Evolutionary conservation across 768 basidiomycete genomes (phyloP), one percentile per base, ranked within the genome.

Genomic region (Tylopilus sp.): DNA sequence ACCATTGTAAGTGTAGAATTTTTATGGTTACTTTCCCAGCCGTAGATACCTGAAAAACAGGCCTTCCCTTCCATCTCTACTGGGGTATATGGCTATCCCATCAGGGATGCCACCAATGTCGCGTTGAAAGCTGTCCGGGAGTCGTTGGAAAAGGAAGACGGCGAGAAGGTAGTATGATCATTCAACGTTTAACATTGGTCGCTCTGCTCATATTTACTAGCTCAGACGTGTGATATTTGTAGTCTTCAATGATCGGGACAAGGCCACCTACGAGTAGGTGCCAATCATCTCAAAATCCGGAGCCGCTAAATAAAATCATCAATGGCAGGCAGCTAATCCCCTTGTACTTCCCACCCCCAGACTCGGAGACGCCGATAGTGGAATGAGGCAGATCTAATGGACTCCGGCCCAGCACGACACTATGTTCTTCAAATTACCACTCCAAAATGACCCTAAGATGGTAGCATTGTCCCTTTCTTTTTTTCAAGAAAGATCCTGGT

Each of bases 61-160:
- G 88, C 88, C 4, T 91, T 92, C 57, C 85, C 86, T 6, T 84
- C 81, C 6, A 81, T 93, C 45, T 91, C 90, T 4, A 91, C 89
- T 0, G 91, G 80, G 0, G 72, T 89, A 15, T 93, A 89, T 54
- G 79, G 84, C 3, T 92, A 91, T 67, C 91, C 90, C 1, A 81
- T 89, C 40, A 68, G 70, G 40, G 82, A 81, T 56, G 91, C 90
- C 0, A 84, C 91, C 0, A 78, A 78, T 26, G 75, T 92, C 47
- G 89, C 90, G 3, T 65, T 91, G 47, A 69, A 76, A 23, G 73
- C 76, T 23, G 79, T 77, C 13, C 75, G 88, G 44, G 66, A 74
- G 28, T 82, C 82, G 48, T 64, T 82, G 36, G 85, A 88, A 21
- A 73, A 77, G 4, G 73, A 79, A 21, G 64, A 64, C 6, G 83